These are phyloP conservation scores for Pseudocercospora crystallina DNA, from an alignment of 2,329 filamentous ascomycete genomes.

Conservation along the genomic window DNA sequence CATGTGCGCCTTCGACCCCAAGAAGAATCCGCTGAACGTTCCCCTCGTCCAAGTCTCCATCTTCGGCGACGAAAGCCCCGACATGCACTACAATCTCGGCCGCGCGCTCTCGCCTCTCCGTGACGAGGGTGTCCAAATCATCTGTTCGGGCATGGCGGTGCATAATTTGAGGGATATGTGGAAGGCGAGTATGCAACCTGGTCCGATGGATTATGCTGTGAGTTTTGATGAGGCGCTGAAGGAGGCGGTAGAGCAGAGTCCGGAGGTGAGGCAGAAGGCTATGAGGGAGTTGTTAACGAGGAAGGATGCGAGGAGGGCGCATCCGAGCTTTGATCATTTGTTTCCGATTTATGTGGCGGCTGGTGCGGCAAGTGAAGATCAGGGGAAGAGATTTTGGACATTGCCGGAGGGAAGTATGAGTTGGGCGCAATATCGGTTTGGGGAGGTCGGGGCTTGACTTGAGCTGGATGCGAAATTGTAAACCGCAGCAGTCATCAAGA, in stretches of 20 bases:
- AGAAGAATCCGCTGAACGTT: constrained; percentile 40
- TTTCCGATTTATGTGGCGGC: constrained; percentile 57
- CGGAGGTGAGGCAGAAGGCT: constrained; percentile 32
- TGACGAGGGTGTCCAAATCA: constrained; percentile 66
- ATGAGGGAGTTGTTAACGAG: constrained; percentile 39
- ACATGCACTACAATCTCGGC: constrained; percentile 67
- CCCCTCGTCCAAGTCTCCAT: constrained; percentile 73
- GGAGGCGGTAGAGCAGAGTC: constrained; percentile 33
- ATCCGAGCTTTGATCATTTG: constrained; percentile 58
- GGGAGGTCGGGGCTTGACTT: constrained; percentile 16
- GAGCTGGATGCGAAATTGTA: neutral
- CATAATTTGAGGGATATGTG: constrained; percentile 40
- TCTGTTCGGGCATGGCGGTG: constrained; percentile 71
- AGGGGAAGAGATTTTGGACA: constrained; percentile 36
- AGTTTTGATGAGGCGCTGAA: constrained; percentile 38
- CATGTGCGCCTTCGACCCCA: constrained; percentile 52
- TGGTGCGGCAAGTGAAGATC: constrained; percentile 35
- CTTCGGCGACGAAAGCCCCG: constrained; percentile 63
- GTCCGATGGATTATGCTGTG: constrained; percentile 34
- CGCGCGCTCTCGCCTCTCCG: constrained; percentile 65
- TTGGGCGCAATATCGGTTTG: constrained; percentile 40
- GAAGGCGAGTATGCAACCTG: constrained; percentile 22
- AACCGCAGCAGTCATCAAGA: neutral
- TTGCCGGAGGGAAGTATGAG: constrained; percentile 36
- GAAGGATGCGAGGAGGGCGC: constrained; percentile 59